A percentile compares a stretch with the other conserved stretches of the same genome.
phyloP scores from a whole-genome alignment of 805 yeast species.

The Spathaspora hagerdaliae region DNA sequence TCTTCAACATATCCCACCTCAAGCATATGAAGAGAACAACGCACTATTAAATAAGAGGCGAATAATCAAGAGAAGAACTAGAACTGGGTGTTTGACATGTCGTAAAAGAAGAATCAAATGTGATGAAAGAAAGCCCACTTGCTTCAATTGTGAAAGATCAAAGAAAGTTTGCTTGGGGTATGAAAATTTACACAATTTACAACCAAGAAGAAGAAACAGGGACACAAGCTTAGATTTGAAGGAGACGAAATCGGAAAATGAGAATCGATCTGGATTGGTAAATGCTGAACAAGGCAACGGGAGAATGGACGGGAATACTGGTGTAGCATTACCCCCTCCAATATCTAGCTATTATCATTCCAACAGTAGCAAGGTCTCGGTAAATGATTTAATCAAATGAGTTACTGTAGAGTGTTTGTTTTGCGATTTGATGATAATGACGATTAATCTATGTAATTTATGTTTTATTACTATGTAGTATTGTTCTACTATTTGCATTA shows the following conservation, averaged over 20 bases:
- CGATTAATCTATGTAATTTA: too few species aligned
- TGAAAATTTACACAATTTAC: constrained; percentile 26
- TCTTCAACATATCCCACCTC: neutral
- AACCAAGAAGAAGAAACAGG: constrained; percentile 6
- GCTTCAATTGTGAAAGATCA: constrained; percentile 63
- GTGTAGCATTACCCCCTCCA: neutral
- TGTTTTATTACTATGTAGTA: too few species aligned
- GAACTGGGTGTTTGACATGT: constrained; percentile 76
- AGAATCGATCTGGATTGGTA: constrained; percentile 1
- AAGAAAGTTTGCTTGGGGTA: constrained; percentile 69
- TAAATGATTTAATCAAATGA: constrained; percentile 1
- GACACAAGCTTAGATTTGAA: constrained; percentile 9
- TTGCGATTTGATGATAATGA: too few species aligned
- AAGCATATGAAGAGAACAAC: constrained; percentile 21
- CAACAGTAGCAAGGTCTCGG: neutral
- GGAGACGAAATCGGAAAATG: neutral
- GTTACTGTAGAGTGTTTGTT: too few species aligned
- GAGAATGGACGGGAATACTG: neutral
- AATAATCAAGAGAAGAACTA: constrained; percentile 56
- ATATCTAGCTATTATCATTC: neutral
- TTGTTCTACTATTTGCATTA: too few species aligned
- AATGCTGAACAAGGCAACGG: neutral
- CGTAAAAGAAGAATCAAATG: constrained; percentile 69
- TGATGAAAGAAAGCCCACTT: constrained; percentile 68
- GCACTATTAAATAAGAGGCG: constrained; percentile 35